phyloP scores from a whole-genome alignment of 805 yeast genomes.

The Hemisphaericaspora nanyangensis region DNA sequence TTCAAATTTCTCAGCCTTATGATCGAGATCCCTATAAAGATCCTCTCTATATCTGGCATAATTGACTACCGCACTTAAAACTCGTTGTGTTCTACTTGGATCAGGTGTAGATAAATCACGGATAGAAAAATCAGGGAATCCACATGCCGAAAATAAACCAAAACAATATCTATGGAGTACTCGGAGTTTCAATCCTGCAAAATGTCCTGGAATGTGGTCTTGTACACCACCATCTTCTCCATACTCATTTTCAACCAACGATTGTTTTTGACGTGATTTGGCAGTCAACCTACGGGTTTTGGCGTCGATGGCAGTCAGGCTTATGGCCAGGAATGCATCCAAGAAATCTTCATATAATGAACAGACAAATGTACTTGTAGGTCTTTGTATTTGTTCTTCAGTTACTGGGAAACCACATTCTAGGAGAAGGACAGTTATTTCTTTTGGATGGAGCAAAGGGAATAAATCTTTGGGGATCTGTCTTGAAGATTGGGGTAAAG shows the following conservation, averaged over 20 bases:
- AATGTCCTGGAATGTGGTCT: conserved; percentile 20
- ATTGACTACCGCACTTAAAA: conserved; percentile 79
- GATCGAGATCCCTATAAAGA: conserved; percentile 65
- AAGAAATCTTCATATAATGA: conserved; percentile 57
- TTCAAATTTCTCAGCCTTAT: conserved; percentile 39
- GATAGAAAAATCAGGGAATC: conserved; percentile 71
- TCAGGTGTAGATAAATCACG: conserved; percentile 79
- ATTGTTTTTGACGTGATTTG: conserved; percentile 3
- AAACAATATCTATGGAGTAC: conserved; percentile 57
- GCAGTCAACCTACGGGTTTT: conserved; percentile 1
- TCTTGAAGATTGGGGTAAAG: not conserved
- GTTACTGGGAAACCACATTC: conserved; percentile 59
- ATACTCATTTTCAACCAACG: conserved; percentile 6
- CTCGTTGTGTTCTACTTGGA: conserved; percentile 55
- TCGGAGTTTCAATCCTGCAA: conserved; percentile 27
- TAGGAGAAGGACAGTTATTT: conserved; percentile 55
- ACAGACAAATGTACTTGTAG: conserved; percentile 53
- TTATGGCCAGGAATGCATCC: conserved; percentile 56
- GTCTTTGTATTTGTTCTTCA: conserved; percentile 56
- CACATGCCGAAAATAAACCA: conserved; percentile 66
- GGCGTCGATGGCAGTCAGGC: conserved; percentile 21
- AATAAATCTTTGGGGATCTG: conserved; percentile 42
- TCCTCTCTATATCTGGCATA: conserved; percentile 83
- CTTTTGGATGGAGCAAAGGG: conserved; percentile 58
- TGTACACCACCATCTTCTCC: conserved; percentile 24